Conservation (phyloP, 2,329 filamentous ascomycete genomes). For the Neodidymelliopsis sp. region DNA sequence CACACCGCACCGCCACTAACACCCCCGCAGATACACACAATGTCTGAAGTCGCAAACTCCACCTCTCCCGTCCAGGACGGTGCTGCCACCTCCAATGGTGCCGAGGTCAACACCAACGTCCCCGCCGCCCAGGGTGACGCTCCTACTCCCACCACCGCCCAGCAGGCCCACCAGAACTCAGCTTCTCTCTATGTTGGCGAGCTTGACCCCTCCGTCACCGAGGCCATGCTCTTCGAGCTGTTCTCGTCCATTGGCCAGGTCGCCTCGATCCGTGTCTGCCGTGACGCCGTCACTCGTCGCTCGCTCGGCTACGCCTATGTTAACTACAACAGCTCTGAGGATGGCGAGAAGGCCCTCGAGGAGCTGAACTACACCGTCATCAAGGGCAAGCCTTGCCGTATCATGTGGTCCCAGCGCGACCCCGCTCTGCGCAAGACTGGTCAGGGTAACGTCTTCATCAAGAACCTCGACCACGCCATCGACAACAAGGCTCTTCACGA, state of each 20-base stretch:
- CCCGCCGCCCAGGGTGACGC: slow-evolving; percentile 69
- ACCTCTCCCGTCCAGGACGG: slow-evolving; percentile 69
- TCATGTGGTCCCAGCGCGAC: slow-evolving; percentile 99
- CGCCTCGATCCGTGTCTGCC: slow-evolving; percentile 98
- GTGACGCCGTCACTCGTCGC: slow-evolving; percentile 96
- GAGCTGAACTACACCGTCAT: slow-evolving; percentile 99
- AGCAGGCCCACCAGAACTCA: slow-evolving; percentile 86
- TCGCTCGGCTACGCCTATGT: slow-evolving; percentile 99
- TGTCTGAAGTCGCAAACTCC: slow-evolving; percentile 56
- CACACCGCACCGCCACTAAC: slow-evolving; percentile 33
- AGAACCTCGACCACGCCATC: slow-evolving; percentile 98
- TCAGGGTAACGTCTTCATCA: slow-evolving; percentile 99
- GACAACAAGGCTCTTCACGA: slow-evolving; percentile 99
- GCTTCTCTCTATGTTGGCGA: slow-evolving; percentile 99
- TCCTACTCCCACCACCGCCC: slow-evolving; percentile 73
- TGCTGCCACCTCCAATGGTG: slow-evolving; percentile 71
- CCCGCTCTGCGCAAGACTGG: slow-evolving; percentile 98
- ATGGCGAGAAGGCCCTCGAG: slow-evolving; percentile 98
- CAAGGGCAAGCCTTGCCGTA: slow-evolving; percentile 98
- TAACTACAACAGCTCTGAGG: slow-evolving; percentile 98
- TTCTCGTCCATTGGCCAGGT: slow-evolving; percentile 99
- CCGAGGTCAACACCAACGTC: slow-evolving; percentile 77
- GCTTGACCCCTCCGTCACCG: slow-evolving; percentile 95
- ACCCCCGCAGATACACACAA: slow-evolving; percentile 37
- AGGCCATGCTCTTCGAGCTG: slow-evolving; percentile 99